These are phyloP conservation scores for Citrullus mucosospermus DNA, from an alignment of 306 rosid species.

Conservation along the genomic window DNA sequence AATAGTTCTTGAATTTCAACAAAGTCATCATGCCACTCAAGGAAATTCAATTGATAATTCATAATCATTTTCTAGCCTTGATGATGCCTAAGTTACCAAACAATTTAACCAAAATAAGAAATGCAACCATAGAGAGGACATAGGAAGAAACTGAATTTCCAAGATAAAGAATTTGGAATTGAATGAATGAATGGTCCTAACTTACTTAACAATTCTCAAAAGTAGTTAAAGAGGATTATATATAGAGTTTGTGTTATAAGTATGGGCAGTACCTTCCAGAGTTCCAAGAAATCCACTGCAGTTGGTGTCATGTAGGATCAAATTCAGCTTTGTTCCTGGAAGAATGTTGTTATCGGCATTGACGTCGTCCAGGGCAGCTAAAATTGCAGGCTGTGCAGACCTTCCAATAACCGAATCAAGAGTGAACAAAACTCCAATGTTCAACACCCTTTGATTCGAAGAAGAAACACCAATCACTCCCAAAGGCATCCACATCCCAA, in stretches of 20 bases:
- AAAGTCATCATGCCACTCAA: too few relatives aligned
- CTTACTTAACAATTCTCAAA: neutral
- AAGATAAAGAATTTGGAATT: neutral
- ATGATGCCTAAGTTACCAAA: neutral
- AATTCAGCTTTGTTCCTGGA: slow-evolving; percentile 2
- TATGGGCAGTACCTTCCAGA: slow-evolving; percentile 9
- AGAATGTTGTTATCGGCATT: slow-evolving; percentile 8
- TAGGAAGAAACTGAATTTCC: neutral
- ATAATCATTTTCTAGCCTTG: neutral
- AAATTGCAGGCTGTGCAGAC: slow-evolving; percentile 11
- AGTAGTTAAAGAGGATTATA: neutral
- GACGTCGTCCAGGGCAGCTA: slow-evolving; percentile 10
- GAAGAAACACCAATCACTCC: slow-evolving; percentile 33
- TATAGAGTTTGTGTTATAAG: too few relatives aligned
- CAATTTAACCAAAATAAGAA: too few relatives aligned
- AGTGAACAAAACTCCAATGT: slow-evolving; percentile 54
- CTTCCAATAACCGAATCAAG: slow-evolving; percentile 22
- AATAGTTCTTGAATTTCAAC: neutral
- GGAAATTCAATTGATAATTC: neutral
- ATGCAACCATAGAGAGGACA: too few relatives aligned
- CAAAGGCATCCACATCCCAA: slow-evolving; percentile 34
- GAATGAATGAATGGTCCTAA: too few relatives aligned
- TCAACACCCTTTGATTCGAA: slow-evolving; percentile 36
- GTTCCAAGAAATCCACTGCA: slow-evolving; percentile 17
- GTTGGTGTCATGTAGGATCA: slow-evolving; percentile 8